A percentile compares a stretch with the other conserved stretches of the same genome.
phyloP scores from a whole-genome alignment of 192 early-diverging fungal species.

The Coemansia sp. region DNA sequence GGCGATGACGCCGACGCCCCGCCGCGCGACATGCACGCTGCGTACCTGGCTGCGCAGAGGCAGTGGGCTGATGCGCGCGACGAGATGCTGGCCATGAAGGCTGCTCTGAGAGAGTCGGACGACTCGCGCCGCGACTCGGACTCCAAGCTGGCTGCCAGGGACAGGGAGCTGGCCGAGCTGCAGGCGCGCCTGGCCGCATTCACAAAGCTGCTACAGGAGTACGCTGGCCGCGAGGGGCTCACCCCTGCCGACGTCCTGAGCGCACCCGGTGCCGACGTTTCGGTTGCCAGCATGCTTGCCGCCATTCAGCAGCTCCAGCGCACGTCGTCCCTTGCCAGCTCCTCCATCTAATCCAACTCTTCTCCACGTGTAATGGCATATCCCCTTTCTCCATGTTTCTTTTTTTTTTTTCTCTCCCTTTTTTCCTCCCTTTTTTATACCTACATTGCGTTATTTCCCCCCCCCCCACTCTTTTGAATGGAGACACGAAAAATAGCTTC shows the following conservation, averaged over 20 bases:
- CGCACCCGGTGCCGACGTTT: constrained; percentile 19
- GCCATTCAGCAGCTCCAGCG: constrained; percentile 51
- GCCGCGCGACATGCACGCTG: constrained; percentile 26
- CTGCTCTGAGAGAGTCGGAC: constrained; percentile 32
- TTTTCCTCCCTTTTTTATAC: background rate
- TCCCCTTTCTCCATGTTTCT: background rate
- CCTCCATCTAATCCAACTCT: background rate
- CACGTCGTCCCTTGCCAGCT: constrained; percentile 30
- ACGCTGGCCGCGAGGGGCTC: constrained; percentile 21
- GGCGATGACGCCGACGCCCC: constrained; percentile 5
- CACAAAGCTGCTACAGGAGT: constrained; percentile 40
- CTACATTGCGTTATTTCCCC: constrained; percentile 1
- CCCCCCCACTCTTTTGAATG: constrained; percentile 9
- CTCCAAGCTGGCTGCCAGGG: constrained; percentile 22
- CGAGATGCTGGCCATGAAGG: constrained; percentile 40
- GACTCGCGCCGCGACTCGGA: constrained; percentile 41
- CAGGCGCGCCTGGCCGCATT: constrained; percentile 43
- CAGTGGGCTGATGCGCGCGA: constrained; percentile 41
- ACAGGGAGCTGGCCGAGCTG: constrained; percentile 43
- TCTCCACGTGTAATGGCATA: background rate
- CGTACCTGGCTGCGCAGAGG: constrained; percentile 46
- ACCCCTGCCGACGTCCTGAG: constrained; percentile 5
- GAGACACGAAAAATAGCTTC: constrained; percentile 11
- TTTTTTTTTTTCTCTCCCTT: background rate
- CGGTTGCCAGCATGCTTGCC: constrained; percentile 37